A percentile compares a stretch with the other conserved stretches of the same genome.
These are phyloP conservation scores for Sarocladium oryzae DNA, from an alignment of 2,329 filamentous ascomycete genomes.

Conservation along the genomic window DNA sequence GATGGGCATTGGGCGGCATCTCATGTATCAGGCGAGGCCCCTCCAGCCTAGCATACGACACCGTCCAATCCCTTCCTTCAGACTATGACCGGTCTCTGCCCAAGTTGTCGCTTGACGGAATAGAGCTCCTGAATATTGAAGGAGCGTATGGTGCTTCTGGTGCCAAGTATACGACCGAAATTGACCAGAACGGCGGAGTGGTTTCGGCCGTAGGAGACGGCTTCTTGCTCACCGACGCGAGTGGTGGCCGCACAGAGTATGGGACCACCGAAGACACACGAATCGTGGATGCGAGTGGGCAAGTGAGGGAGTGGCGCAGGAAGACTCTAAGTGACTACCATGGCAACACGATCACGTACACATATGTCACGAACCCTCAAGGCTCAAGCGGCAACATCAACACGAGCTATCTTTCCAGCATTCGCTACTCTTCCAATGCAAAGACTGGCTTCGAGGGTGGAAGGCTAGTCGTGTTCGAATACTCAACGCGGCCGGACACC, in stretches of 20 bases:
- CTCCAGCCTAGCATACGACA: neutral
- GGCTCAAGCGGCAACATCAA: neutral
- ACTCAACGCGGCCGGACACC: neutral
- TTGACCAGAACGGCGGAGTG: neutral
- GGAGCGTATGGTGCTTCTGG: neutral
- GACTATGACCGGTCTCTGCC: slow-evolving; percentile 2
- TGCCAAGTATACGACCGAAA: neutral
- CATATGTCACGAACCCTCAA: neutral
- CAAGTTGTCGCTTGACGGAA: slow-evolving; percentile 1
- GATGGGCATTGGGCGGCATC: neutral
- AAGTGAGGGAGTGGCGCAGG: slow-evolving; percentile 10
- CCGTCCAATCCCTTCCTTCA: neutral
- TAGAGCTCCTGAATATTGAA: slow-evolving; percentile 6
- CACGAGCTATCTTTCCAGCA: neutral
- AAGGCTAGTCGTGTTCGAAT: neutral
- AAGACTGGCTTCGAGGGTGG: neutral
- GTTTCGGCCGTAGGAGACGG: neutral
- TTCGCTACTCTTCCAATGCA: neutral
- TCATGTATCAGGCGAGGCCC: neutral
- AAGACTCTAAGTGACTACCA: slow-evolving; percentile 5
- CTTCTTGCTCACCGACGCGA: neutral
- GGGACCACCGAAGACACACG: neutral
- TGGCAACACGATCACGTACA: slow-evolving; percentile 8
- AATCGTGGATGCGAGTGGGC: neutral
- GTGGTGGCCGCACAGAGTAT: neutral